Percentiles rank a stretch among this genome's conserved stretches.
Evolutionary conservation across 371 early-diverging fungal genomes (phyloP).

Genomic region (Haplosporangium sp.): DNA sequence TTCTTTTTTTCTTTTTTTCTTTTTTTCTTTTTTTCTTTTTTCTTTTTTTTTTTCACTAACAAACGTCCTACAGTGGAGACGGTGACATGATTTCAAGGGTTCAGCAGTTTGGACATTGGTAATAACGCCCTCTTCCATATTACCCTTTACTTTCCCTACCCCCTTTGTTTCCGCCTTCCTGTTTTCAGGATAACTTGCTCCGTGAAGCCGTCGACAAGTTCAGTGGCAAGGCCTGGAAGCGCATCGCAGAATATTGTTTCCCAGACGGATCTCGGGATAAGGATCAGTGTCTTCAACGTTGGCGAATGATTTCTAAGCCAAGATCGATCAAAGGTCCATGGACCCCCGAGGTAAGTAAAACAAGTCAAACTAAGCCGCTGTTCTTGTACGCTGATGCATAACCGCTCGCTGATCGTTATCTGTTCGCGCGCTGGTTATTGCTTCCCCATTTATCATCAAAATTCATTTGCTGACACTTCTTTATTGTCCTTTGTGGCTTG

Average conservation of each 20-base stretch:
- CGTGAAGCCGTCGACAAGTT: conserved; percentile 45
- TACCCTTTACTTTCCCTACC: not conserved
- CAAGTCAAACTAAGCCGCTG: not conserved
- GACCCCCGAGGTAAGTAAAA: conserved; percentile 51
- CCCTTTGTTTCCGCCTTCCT: not conserved
- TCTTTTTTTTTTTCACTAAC: not conserved
- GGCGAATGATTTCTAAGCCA: conserved; percentile 53
- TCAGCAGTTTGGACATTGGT: no score
- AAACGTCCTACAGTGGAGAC: no score
- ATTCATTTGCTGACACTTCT: no score
- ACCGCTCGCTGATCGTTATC: not conserved
- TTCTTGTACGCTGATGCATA: no score
- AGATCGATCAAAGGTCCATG: conserved; percentile 57
- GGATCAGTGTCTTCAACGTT: conserved; percentile 51
- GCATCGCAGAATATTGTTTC: conserved; percentile 47
- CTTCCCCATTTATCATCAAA: not conserved
- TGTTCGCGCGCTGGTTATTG: not conserved
- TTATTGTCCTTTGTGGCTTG: not conserved
- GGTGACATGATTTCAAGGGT: no score
- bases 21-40: not conserved
- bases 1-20: conserved; percentile 1
- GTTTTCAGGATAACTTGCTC: conserved; percentile 31
- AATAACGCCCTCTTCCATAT: not conserved
- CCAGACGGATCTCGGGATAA: conserved; percentile 47
- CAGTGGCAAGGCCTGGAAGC: conserved; percentile 53